Conservation (phyloP, 192 early-diverging fungal genomes). For the Glomus cerebriforme region DNA sequence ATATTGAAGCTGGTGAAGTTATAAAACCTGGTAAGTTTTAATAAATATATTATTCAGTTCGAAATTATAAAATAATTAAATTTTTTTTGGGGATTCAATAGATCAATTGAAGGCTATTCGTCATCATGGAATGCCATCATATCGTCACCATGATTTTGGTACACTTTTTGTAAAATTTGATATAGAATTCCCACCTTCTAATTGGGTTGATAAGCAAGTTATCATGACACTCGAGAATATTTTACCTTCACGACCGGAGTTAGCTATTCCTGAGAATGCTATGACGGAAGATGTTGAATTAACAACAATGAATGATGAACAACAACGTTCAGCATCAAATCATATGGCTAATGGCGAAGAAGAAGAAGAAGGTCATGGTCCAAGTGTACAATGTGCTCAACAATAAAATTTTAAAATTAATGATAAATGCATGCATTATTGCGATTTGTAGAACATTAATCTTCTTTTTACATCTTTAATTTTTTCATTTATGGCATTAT, state of each 20-base stretch:
- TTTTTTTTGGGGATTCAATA: not conserved
- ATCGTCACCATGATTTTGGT: constrained; percentile 86
- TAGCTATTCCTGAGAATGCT: constrained; percentile 51
- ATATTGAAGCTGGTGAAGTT: constrained; percentile 90
- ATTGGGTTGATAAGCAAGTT: constrained; percentile 74
- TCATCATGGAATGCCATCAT: constrained; percentile 92
- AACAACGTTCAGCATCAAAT: constrained; percentile 62
- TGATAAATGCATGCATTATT: too few relatives aligned
- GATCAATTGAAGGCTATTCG: constrained; percentile 9
- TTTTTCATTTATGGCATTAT: too few relatives aligned
- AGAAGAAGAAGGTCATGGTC: constrained; percentile 63
- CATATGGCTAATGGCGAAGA: constrained; percentile 69
- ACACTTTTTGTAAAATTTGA: constrained; percentile 93
- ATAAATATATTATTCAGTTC: not conserved
- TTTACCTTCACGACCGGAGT: constrained; percentile 69
- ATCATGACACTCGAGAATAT: constrained; percentile 78
- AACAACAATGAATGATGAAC: constrained; percentile 69
- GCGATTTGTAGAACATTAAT: too few relatives aligned
- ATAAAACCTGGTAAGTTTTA: constrained; percentile 82
- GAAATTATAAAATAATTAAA: not conserved
- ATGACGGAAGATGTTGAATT: constrained; percentile 86
- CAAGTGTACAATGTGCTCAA: constrained; percentile 94
- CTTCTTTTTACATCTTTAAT: too few relatives aligned
- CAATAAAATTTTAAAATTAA: constrained; percentile 62
- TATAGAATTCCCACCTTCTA: constrained; percentile 84